Evolutionary conservation across 2,329 filamentous ascomycete genomes (phyloP), one percentile per base, ranked within the genome.

Genomic region (Chalaropsis ovoidea): DNA sequence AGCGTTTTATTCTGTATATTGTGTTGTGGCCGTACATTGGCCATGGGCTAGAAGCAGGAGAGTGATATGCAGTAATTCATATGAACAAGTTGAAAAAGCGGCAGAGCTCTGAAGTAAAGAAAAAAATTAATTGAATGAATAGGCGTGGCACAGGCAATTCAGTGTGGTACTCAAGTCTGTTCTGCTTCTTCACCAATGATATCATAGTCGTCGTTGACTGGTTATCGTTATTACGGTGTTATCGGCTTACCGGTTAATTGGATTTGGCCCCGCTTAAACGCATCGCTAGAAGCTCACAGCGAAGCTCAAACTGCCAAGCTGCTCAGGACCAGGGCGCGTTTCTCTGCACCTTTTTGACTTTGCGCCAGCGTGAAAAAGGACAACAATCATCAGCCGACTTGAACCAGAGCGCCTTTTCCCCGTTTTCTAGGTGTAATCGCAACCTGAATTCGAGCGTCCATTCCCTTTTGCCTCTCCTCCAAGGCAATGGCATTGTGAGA

Each of bases 161-260:
- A 5, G 49, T 54, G 13, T 27, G 31, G 31, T 6, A 31, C 31
- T 6, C 31, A 31, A 56, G 19, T 27, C 60, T n/a, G 15, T 22
- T 1, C 22, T 27, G 47, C 5, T 22, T 27, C 5, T 22, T 27
- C 19, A 52, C 47, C 15, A 10, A 24, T 52, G 47, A 27, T 52
- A 24, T 15, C 22, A 27, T 24, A 5, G 15, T 27, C 4, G 3
- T 52, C 11, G 22, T 11, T 52, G 47, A 15, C 24, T 5, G n/a
- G n/a, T 24, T 62, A 62, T 62, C 43, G 22, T 19, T 62, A 47
- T 62, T 19, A 13, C 43, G 61, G 61, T 47, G 42, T 47, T 62
- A 62, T 62, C 42, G 41, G 8, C 2, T 22, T 62, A 62, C 15
- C 27, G 61, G 61, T 45, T 45, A 45, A 31, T 47, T 49, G 43